Conservation (phyloP, 257 asterid species). For the Solanum raphanifolium region DNA sequence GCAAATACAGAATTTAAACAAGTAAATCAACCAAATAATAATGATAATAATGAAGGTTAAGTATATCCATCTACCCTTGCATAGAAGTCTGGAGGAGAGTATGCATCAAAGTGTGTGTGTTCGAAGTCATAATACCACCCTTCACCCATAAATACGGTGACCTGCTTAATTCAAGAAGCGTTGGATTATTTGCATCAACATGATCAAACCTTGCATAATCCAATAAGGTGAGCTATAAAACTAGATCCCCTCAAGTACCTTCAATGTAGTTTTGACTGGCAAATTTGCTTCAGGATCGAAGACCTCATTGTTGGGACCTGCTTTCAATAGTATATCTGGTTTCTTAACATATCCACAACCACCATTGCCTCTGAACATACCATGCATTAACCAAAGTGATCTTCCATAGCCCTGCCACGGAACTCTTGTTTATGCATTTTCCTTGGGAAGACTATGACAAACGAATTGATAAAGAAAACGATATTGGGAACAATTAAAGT, state of each 20-base stretch:
- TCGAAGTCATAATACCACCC: slow-evolving; percentile 80
- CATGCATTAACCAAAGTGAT: slow-evolving; percentile 13
- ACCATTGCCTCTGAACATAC: slow-evolving; percentile 11
- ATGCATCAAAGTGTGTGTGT: slow-evolving; percentile 70
- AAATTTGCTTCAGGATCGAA: slow-evolving; percentile 3
- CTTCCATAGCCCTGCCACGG: slow-evolving; percentile 8
- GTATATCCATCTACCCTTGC: slow-evolving; percentile 41
- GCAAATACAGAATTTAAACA: background rate
- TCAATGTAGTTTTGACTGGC: background rate
- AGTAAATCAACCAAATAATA: background rate
- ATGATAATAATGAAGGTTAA: background rate
- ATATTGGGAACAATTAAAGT: background rate
- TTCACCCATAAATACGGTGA: slow-evolving; percentile 78
- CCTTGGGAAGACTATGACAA: background rate
- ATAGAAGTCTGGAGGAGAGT: slow-evolving; percentile 89
- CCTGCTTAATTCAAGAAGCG: background rate
- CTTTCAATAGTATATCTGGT: slow-evolving; percentile 2
- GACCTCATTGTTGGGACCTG: slow-evolving; percentile 14
- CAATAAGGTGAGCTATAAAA: background rate
- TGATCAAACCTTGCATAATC: background rate
- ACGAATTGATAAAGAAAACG: background rate
- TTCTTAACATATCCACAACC: slow-evolving; percentile 14
- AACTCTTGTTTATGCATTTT: background rate
- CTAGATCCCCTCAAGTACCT: background rate
- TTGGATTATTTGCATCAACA: background rate